Percentiles rank a stretch among this genome's conserved stretches.
Conservation (phyloP, 495 filamentous ascomycete genomes). For the Tuber melanosporum region DNA sequence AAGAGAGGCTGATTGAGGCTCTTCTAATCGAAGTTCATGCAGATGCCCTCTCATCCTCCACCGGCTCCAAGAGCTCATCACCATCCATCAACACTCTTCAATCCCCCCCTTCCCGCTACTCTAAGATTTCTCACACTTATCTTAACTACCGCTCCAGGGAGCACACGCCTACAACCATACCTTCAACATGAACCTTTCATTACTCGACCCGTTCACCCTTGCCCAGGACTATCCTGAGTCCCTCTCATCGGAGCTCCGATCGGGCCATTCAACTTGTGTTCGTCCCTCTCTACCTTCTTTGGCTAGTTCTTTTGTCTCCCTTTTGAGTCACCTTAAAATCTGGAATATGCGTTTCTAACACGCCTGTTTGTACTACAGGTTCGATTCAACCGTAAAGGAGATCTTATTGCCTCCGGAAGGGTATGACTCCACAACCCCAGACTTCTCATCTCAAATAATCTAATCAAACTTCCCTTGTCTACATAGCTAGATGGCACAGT, state of each 20-base stretch:
- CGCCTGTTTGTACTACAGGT: slow-evolving; percentile 46
- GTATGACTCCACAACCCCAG: slow-evolving; percentile 46
- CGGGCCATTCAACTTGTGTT: slow-evolving; percentile 53
- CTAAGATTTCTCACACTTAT: neutral
- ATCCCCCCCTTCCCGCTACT: neutral
- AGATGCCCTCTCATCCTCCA: neutral
- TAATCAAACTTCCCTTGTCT: slow-evolving; percentile 19
- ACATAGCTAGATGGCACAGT: slow-evolving; percentile 75
- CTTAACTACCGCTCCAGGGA: neutral
- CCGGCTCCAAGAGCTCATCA: neutral
- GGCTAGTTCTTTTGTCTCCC: slow-evolving; percentile 13
- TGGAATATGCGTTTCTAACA: slow-evolving; percentile 58
- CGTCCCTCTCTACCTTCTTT: slow-evolving; percentile 17
- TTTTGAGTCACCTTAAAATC: slow-evolving; percentile 6
- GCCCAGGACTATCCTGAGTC: slow-evolving; percentile 92
- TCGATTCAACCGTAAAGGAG: slow-evolving; percentile 88
- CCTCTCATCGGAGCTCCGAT: slow-evolving; percentile 76
- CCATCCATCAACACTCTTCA: neutral
- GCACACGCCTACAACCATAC: neutral
- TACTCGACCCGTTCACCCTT: slow-evolving; percentile 75
- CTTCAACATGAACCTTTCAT: slow-evolving; percentile 64
- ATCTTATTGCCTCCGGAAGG: slow-evolving; percentile 87
- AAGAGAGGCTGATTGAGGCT: neutral
- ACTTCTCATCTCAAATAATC: slow-evolving; percentile 7
- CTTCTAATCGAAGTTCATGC: neutral